phyloP scores from a whole-genome alignment of 805 yeast genomes.

The Schizosaccharomyces japonicus region DNA sequence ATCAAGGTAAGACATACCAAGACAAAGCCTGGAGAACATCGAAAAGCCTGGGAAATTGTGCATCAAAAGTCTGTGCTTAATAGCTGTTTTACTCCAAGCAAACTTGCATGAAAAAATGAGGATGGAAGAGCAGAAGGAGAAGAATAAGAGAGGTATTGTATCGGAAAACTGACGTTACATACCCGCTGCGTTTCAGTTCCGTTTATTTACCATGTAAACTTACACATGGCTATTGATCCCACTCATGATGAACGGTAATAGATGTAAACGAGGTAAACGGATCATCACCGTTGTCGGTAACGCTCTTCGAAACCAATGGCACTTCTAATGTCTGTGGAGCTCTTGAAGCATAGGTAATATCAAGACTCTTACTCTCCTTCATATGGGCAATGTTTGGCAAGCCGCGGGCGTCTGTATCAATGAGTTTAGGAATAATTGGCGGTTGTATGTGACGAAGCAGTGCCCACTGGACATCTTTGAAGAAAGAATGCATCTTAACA shows the following conservation, averaged over 20 bases:
- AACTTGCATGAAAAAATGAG: too few species aligned
- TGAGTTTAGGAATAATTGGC: conserved; percentile 76
- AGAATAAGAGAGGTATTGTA: too few species aligned
- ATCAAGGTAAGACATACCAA: too few species aligned
- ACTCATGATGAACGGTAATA: conserved; percentile 54
- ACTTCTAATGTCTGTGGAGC: conserved; percentile 5
- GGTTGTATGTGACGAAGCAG: conserved; percentile 76
- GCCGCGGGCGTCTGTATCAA: conserved; percentile 24
- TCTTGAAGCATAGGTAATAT: conserved; percentile 12
- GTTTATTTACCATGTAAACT: too few species aligned
- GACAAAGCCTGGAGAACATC: too few species aligned
- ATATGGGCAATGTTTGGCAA: conserved; percentile 10
- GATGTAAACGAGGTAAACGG: conserved; percentile 74
- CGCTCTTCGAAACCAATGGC: not conserved
- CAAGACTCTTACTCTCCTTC: conserved; percentile 16
- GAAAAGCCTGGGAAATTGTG: too few species aligned
- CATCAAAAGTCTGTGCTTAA: too few species aligned
- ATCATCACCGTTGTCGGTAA: conserved; percentile 20
- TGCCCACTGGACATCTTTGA: conserved; percentile 89
- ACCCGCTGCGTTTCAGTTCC: too few species aligned
- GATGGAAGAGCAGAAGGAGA: too few species aligned
- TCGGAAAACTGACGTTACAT: too few species aligned
- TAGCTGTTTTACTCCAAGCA: too few species aligned
- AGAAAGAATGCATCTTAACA: conserved; percentile 71
- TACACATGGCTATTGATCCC: too few species aligned